Evolutionary conservation across 2,329 filamentous ascomycete species (phyloP), one percentile per base, ranked within the genome.

Genomic region (Massarina eburnea): DNA sequence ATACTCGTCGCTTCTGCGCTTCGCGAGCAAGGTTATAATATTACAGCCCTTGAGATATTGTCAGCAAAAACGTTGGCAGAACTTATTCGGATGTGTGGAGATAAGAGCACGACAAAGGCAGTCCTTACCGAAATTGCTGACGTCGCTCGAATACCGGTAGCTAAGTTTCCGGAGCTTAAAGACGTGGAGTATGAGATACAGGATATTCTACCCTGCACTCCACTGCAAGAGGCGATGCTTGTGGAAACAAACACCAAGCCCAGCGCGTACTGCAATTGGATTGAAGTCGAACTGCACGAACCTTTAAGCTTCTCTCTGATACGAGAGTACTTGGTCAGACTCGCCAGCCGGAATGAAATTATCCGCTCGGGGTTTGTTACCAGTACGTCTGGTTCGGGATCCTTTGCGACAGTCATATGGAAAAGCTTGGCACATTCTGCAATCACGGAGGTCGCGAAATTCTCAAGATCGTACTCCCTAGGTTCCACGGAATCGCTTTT

Each of bases 201-300:
- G 6, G 69, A 72, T 20, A 66, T 82, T 4, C 59, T 80, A 15
- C 78, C 78, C 4, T 94, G 89, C 64, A 91, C 85, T 3, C 79
- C 84, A 12, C 75, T 94, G 8, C 91, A 96, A 58, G 73, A 79
- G 15, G 84, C 89, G 1, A 95, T 96, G 89, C 76, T 96, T 14
- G 76, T 81, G 0, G 89, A 95, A 70, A 91, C 89, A 1, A 68
- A 76, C 2, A 75, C 73, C 15, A 75, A 84, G 48, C 52, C 75
- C 2, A 71, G 70, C 37, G 77, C 84, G 7, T 96, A 96, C 62
- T 88, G 86, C 70, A 96, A 96, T 57, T 85, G 84, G 74, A 73
- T 94, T 9, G 80, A 87, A 55, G 64, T 95, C 1, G 73, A 80
- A n/a, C 70, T 88, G 9, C 64, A 76, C 1, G 35, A 64, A 0